Evolutionary conservation across 192 early-diverging fungal species (phyloP), one percentile per base, ranked within the genome.

Genomic region (Coemansia sp.): DNA sequence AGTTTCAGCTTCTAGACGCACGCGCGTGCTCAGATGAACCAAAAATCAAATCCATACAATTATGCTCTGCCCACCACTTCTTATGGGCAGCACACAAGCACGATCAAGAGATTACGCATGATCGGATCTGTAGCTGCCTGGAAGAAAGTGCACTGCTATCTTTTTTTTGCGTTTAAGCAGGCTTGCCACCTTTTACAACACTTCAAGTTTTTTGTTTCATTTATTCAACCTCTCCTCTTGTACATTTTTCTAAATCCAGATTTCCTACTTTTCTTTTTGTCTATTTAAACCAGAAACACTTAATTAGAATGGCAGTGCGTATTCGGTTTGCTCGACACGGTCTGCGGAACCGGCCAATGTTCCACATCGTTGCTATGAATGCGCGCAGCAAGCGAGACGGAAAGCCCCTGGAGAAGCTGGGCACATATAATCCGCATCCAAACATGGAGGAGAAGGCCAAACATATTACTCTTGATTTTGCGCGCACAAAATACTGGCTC

Each of bases 401-500:
- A 67, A 94, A 95, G 82, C 91, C 91, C 61, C 84, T 99, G 40
- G 97, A 97, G 75, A 80, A 89, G 61, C 84, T 99, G 32, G 97
- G 97, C 66, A 92, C 89, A 28, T 99, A 89, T 83, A 92, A 91
- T 72, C 94, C 96, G 31, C 76, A 94, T 49, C 92, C 95, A n/a
- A 77, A 89, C 64, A 67, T 67, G 16, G 67, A 75, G 16, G 76
- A 89, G 17, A 90, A 90, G 22, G 79, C 87, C 57, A 97, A 98
- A 76, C 90, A 91, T 45, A 81, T 99, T 48, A 89, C 91, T 36
- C 80, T 97, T 56, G 89, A 96, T 68, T 84, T 89, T 77, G 92
- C 90, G 38, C 89, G 96, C 34, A 91, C 92, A 75, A 96, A 98
- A 77, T 96, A 99, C 77, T 99, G 97, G 97, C 79, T 99, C 49